These are phyloP conservation scores for Cyclotella choctawhatcheeana DNA, from an alignment of 108 stramenopile species.

Conservation along the genomic window DNA sequence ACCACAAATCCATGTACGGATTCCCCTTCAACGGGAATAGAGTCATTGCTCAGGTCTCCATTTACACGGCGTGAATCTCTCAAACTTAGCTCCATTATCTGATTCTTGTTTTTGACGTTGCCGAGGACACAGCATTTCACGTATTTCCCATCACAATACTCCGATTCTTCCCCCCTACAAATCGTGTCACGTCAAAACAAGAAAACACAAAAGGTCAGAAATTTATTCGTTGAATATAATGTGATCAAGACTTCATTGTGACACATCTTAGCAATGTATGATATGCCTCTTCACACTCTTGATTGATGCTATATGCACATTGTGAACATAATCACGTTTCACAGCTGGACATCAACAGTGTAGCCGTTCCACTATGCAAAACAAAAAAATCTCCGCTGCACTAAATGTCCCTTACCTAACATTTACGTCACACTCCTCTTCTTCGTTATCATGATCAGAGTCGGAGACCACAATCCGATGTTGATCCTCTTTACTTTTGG, in stretches of 20 bases:
- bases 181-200: conserved; percentile 18
- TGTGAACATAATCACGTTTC: conserved; percentile 41
- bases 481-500: conserved; percentile 13
- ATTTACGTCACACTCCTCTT: conserved; percentile 42
- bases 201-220: conserved; percentile 27
- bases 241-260: conserved; percentile 86
- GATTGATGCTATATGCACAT: conserved; percentile 59
- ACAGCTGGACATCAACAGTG: conserved; percentile 49
- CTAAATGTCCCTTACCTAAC: neutral
- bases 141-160: conserved; percentile 65
- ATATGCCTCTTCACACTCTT: conserved; percentile 85
- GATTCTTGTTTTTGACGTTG: conserved; percentile 37
- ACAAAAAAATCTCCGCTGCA: neutral
- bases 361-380: conserved; percentile 63
- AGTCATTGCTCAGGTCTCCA: conserved; percentile 47
- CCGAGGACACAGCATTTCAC: conserved; percentile 74
- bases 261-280: conserved; percentile 50
- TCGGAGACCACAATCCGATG: conserved; percentile 38
- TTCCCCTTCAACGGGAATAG: conserved; percentile 65
- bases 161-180: conserved; percentile 20
- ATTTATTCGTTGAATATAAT: conserved; percentile 31
- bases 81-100: conserved; percentile 75
- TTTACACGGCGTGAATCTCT: conserved; percentile 74
- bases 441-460: conserved; percentile 55
- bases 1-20: conserved; percentile 89